Evolutionary conservation across 1,284 basidiomycete species (phyloP), one percentile per base, ranked within the genome.

Genomic region (Boletus smithii): DNA sequence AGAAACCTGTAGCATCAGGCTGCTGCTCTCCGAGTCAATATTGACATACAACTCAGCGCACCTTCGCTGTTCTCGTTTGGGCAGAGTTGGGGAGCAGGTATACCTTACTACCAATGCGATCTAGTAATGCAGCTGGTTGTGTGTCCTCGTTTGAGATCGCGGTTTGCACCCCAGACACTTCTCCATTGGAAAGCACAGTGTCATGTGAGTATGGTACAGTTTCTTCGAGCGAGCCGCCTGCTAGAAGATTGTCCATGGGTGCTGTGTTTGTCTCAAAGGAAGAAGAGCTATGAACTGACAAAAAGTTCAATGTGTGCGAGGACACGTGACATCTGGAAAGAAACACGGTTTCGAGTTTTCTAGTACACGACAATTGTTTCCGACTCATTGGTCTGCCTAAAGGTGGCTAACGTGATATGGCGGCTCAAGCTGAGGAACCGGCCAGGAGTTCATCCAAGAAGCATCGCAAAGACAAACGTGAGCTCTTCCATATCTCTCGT

Each of bases 391-490:
- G 20, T 20, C 4, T 20, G 4, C 20, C 20, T 20, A 20, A 20
- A 20, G 20, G 20, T 14, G 17, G 2, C 22, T 13, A 17, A 27
- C 8, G 32, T 20, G 20, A 30, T 36, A 85, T 83, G 81, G 71
- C 67, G 1, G 59, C 77, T 24, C 72, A 73, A 24, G 55, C 54
- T 37, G 71, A 73, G 27, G 72, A 73, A 45, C 68, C 68, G 5
- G 63, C 66, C 11, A 75, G 81, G 35, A 89, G 77, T 70, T 93
- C 93, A 69, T 92, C 92, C 73, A 94, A 92, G 72, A 74, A 80
- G 39, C 85, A 91, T 67, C 78, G 92, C 56, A 95, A 95, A 68
- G 91, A 95, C 11, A 95, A 95, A 72, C 92, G 91, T 94, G 65
- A 56, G 81, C 23, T n/a, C 61, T 31, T 27, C 18, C 38, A 20